These are phyloP conservation scores for Dactylellina cionopaga DNA, from an alignment of 2,329 filamentous ascomycete genomes.

Conservation along the genomic window DNA sequence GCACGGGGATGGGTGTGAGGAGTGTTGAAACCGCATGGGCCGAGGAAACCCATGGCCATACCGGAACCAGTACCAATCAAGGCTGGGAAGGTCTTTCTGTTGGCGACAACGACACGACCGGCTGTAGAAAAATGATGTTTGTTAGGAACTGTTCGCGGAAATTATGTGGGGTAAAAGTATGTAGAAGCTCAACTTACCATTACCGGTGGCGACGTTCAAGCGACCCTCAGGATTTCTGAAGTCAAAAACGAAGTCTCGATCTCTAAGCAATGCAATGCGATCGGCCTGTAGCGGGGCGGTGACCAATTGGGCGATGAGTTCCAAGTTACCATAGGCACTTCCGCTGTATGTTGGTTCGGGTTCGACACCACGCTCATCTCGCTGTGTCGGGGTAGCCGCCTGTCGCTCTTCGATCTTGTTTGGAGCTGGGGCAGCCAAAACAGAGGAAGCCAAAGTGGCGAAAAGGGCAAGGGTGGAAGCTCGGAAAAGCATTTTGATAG, in stretches of 20 bases:
- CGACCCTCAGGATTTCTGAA: conserved; percentile 59
- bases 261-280: conserved; percentile 57
- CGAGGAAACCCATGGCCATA: conserved; percentile 67
- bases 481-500: conserved; percentile 40
- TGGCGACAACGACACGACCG: conserved; percentile 66
- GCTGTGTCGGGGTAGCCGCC: conserved; percentile 15
- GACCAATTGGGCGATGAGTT: conserved; percentile 42
- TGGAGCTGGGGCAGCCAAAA: conserved; percentile 46
- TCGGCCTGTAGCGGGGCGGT: conserved; percentile 37
- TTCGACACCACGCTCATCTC: conserved; percentile 15
- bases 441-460: conserved; percentile 33
- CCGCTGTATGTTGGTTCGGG: conserved; percentile 36
- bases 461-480: conserved; percentile 39
- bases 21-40: conserved; percentile 61
- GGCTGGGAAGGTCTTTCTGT: conserved; percentile 69
- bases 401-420: conserved; percentile 33
- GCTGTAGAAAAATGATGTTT: conserved; percentile 59
- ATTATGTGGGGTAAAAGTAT: conserved; percentile 53
- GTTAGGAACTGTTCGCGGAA: conserved; percentile 57
- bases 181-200: conserved; percentile 53
- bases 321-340: conserved; percentile 42
- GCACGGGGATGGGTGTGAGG: conserved; percentile 67
- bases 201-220: conserved; percentile 43
- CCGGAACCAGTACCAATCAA: conserved; percentile 66
- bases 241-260: conserved; percentile 66